Evolutionary conservation across 495 filamentous ascomycete genomes (phyloP).

Genomic region (Trichoderma asperelloides): DNA sequence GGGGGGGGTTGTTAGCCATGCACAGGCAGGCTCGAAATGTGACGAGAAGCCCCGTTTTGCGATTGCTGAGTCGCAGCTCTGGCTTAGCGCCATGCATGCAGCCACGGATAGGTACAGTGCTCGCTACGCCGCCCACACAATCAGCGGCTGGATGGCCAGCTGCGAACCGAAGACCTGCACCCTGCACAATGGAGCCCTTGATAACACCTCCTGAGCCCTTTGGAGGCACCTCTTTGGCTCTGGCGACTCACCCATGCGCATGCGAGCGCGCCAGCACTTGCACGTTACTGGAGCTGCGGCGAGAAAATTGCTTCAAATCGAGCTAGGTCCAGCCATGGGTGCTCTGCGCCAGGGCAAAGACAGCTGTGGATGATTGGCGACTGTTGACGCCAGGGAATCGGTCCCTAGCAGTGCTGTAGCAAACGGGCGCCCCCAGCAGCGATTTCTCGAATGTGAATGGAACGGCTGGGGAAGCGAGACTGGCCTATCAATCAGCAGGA

Average conservation of each 20-base stretch:
- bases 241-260: too few species aligned
- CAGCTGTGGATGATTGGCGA: not conserved
- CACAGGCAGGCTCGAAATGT: not conserved
- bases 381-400: too few species aligned
- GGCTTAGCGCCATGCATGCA: not conserved
- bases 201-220: too few species aligned
- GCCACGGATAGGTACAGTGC: not conserved
- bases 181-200: too few species aligned
- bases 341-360: not conserved
- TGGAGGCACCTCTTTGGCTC: too few species aligned
- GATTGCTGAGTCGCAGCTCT: not conserved
- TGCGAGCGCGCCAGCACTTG: too few species aligned
- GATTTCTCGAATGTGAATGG: conserved; percentile 1
- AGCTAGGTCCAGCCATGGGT: not conserved
- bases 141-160: too few species aligned
- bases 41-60: not conserved
- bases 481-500: not conserved
- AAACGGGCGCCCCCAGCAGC: too few species aligned
- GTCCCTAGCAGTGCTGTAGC: too few species aligned
- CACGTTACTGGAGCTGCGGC: too few species aligned
- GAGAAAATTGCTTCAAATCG: not conserved
- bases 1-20: not conserved
- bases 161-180: too few species aligned
- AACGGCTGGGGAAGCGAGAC: not conserved
- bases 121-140: too few species aligned